Evolutionary conservation across 805 yeast genomes (phyloP), one percentile per base, ranked within the genome.

Genomic region (Cyberlindnera subsufficiens): DNA sequence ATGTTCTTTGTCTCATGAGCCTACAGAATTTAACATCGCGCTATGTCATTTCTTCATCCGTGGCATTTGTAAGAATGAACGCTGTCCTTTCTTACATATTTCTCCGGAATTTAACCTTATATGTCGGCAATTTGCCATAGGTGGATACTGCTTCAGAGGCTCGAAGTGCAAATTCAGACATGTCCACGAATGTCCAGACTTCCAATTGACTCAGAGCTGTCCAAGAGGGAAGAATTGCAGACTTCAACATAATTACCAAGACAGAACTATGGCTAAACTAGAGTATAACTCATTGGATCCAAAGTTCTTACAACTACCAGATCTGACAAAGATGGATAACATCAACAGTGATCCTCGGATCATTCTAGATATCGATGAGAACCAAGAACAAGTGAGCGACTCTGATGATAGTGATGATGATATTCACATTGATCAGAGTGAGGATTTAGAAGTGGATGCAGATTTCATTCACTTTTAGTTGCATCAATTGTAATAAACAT

Each of bases 71-170:
- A 60, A 66, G 1, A 77, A 77, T 45, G 52, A 55, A 4, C 60
- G 68, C 30, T 80, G 86, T 60, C 65, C 60, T 52, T 87, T 57
- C 52, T 64, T 68, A 30, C 86, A 72, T 61, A 72, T 68, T 65
- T 53, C 53, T 40, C 76, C 69, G 32, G 60, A 50, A 22, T 52
- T 58, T 36, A 70, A 66, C 25, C 62, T 78, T 4, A 66, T 77
- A 0, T 86, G 95, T 55, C 67, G 86, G 18, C 78, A 74, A 25
- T 86, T 86, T 65, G 74, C 90, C 5, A 52, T 80, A 30, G 75
- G 76, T 15, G 89, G 90, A 1, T 83, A 75, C 64, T 86, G 95
- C 60, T 73, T 66, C 27, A 59, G 75, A 19, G 95, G 93, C 0
- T 54, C 62, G 20, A 49, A 54, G 27, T 86, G 95, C 55, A 68